Percentiles rank a stretch among this genome's conserved stretches.
Conservation (phyloP, 345 rosid genomes). For the Euphorbia tirucalli region DNA sequence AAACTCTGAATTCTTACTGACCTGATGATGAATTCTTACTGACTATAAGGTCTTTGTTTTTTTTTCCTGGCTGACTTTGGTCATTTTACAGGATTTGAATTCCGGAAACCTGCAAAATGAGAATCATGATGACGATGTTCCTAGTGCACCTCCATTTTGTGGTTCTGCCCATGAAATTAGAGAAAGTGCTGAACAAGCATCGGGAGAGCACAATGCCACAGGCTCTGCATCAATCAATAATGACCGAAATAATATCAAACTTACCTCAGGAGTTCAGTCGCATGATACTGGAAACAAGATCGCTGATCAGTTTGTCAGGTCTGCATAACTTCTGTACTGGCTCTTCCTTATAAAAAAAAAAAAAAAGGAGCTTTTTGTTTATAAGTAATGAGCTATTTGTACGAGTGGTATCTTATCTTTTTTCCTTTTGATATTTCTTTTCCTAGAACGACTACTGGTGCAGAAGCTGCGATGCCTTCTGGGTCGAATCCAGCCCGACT, state of each 20-base stretch:
- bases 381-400: no score
- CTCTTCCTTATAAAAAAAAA: background rate
- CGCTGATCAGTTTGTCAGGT: constrained; percentile 58
- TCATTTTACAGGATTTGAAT: constrained; percentile 47
- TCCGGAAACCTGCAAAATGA: constrained; percentile 35
- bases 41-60: background rate
- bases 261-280: constrained; percentile 27
- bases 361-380: no score
- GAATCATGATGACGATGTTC: constrained; percentile 55
- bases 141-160: constrained; percentile 86
- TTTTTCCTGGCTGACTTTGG: no score
- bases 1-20: background rate
- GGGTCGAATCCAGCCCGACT: constrained; percentile 62
- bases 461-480: constrained; percentile 53
- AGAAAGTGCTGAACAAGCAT: constrained; percentile 29
- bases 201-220: constrained; percentile 21
- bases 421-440: background rate
- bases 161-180: constrained; percentile 52
- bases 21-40: background rate
- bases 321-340: constrained; percentile 13
- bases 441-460: constrained; percentile 47
- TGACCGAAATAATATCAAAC: constrained; percentile 29
- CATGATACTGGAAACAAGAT: constrained; percentile 40
- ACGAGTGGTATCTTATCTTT: no score
- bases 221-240: constrained; percentile 16